Base-by-base conservation (phyloP, 192 early-diverging fungal genomes). In the Coemansia sp. region DNA sequence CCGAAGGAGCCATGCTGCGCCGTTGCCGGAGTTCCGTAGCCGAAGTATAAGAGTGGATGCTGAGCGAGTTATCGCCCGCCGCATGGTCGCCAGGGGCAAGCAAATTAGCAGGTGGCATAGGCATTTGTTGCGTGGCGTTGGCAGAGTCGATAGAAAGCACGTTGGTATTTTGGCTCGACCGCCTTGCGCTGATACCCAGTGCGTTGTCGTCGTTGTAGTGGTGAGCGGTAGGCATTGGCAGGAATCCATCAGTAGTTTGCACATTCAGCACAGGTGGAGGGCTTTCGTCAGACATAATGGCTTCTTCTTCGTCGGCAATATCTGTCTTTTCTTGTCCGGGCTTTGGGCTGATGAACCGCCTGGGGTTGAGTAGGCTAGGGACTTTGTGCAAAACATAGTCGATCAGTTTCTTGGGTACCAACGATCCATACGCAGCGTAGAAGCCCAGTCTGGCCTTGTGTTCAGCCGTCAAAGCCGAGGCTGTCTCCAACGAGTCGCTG, bases 341-440 rank as follows among this genome's bases (percentile, higher is more conserved):
- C 38, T 40, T 38, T 9, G 22, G 22, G 43, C 41, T 27, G 55
- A 41, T 15, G 38, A 41, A 38, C 22, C 41, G 13, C 27, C 43
- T 61, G 33, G 74, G 68, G 29, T 67, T 13, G 16, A 78, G 69
- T 12, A 78, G 61, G 44, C 70, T 74, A 64, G 81, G 81, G n/a
- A 83, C 49, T 20, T 50, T 50, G 49, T 22, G 20, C 65, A 82
- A 41, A 0, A 82, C 69, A 55, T 74, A 82, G 66, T 82, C 80
- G 27, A 82, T 77, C 15, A 78, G 49, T 24, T 33, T 60, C 46
- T 55, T 65, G 5, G 81, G 81, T 13, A 78, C 73, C 57, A 83
- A 68, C 64, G 81, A 70, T 22, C 76, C 81, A 64, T 78, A 83
- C 31, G 71, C 64, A 1, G 76, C 73, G 36, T 83, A 83, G 53